Evolutionary conservation across 306 rosid genomes (phyloP).

Genomic region (Pueraria montana): DNA sequence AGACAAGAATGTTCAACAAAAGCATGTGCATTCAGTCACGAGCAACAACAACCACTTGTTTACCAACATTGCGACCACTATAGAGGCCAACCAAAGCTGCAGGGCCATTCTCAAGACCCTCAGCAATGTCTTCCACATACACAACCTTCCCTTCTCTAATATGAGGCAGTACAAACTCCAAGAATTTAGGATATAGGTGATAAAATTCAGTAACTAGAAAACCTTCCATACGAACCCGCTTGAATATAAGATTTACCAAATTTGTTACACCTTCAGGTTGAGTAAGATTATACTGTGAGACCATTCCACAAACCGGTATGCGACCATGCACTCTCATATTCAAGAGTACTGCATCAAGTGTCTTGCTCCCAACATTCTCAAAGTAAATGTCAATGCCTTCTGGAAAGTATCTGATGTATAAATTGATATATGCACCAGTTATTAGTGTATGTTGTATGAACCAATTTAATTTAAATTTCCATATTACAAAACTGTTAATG

Average conservation of each 20-base stretch:
- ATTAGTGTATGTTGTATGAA: neutral
- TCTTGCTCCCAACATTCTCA: constrained; percentile 51
- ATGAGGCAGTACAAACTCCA: neutral
- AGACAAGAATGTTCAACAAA: neutral
- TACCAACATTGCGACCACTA: constrained; percentile 38
- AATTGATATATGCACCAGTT: neutral
- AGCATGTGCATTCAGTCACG: neutral
- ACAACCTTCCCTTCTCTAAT: constrained; percentile 38
- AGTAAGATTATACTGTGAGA: constrained; percentile 49
- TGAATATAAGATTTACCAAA: neutral
- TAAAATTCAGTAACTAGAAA: neutral
- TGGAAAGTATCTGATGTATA: constrained; percentile 39
- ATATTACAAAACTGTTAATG: neutral
- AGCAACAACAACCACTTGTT: constrained; percentile 42
- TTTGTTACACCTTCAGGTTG: neutral
- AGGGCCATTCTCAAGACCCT: constrained; percentile 45
- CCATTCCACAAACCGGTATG: constrained; percentile 50
- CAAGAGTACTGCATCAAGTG: constrained; percentile 50
- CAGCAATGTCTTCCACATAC: constrained; percentile 32
- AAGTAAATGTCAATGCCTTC: constrained; percentile 43
- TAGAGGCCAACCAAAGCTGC: constrained; percentile 37
- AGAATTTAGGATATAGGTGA: neutral
- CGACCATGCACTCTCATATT: constrained; percentile 48
- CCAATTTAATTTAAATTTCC: neutral
- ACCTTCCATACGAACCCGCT: neutral